A percentile compares a stretch with the other conserved stretches of the same genome.
Conservation (phyloP, 192 early-diverging fungal genomes). For the Phycomyces nitens region DNA sequence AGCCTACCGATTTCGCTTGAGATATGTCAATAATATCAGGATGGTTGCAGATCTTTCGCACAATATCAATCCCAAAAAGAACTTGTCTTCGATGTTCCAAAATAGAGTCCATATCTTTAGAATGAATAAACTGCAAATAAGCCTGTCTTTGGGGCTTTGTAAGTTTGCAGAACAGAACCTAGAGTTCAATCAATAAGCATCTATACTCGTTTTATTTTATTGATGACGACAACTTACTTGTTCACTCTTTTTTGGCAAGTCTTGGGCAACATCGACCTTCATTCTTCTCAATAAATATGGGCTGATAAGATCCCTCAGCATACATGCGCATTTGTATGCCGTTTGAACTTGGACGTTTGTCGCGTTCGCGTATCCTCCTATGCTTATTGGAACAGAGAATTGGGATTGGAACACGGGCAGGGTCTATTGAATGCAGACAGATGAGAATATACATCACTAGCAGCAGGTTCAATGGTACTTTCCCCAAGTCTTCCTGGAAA, state of each 20-base stretch:
- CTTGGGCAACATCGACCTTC: constrained; percentile 88
- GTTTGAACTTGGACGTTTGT: constrained; percentile 88
- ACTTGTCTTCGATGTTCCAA: constrained; percentile 77
- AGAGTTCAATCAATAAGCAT: background rate
- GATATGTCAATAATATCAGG: constrained; percentile 67
- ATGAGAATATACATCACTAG: constrained; percentile 16
- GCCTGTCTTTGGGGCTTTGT: constrained; percentile 66
- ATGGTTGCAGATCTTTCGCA: constrained; percentile 97
- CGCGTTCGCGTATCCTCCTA: constrained; percentile 92
- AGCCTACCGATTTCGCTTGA: constrained; percentile 4
- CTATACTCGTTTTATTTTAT: background rate
- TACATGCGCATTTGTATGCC: constrained; percentile 88
- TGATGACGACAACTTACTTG: constrained; percentile 43
- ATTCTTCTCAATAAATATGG: constrained; percentile 90
- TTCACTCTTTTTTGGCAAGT: constrained; percentile 89
- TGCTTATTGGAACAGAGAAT: constrained; percentile 88
- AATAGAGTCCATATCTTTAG: constrained; percentile 72
- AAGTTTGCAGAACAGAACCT: constrained; percentile 85
- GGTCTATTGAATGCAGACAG: constrained; percentile 46
- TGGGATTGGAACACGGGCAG: constrained; percentile 83
- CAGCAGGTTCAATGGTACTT: constrained; percentile 21
- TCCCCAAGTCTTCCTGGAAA: constrained; percentile 71
- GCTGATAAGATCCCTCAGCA: constrained; percentile 87
- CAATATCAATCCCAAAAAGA: constrained; percentile 85
- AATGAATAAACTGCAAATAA: constrained; percentile 72